A percentile compares a stretch with the other conserved stretches of the same genome.
Evolutionary conservation across 306 rosid genomes (phyloP).

Genomic region (Myrica gale): DNA sequence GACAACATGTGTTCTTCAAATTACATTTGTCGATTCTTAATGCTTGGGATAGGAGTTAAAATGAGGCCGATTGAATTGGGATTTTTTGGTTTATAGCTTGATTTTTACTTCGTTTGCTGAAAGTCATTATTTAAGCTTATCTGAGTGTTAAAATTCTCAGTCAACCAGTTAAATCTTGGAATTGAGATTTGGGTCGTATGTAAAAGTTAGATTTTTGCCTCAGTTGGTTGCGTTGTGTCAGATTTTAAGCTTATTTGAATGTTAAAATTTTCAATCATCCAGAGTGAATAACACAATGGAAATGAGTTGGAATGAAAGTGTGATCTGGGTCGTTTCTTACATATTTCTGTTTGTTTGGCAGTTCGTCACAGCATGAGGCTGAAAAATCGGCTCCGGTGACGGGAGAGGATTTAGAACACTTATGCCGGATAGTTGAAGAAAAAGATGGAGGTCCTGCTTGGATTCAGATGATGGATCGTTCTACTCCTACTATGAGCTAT

Average conservation of each 20-base stretch:
- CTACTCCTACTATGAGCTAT: constrained; percentile 66
- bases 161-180: background rate
- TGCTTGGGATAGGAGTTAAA: background rate
- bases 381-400: constrained; percentile 40
- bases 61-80: background rate
- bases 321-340: constrained; percentile 16
- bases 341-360: constrained; percentile 20
- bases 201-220: background rate
- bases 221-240: too few relatives aligned
- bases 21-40: background rate
- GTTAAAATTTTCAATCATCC: background rate
- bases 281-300: background rate
- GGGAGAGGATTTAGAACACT: constrained; percentile 44
- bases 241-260: background rate
- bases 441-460: constrained; percentile 86
- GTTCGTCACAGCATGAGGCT: constrained; percentile 37
- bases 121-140: background rate
- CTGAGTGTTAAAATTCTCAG: background rate
- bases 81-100: background rate
- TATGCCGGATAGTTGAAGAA: constrained; percentile 47
- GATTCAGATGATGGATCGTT: constrained; percentile 95
- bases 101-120: background rate
- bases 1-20: background rate
- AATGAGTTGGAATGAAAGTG: background rate
- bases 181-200: background rate